Base-by-base conservation (phyloP, 2,329 filamentous ascomycete species). In the Fusarium brevicatenulatum region DNA sequence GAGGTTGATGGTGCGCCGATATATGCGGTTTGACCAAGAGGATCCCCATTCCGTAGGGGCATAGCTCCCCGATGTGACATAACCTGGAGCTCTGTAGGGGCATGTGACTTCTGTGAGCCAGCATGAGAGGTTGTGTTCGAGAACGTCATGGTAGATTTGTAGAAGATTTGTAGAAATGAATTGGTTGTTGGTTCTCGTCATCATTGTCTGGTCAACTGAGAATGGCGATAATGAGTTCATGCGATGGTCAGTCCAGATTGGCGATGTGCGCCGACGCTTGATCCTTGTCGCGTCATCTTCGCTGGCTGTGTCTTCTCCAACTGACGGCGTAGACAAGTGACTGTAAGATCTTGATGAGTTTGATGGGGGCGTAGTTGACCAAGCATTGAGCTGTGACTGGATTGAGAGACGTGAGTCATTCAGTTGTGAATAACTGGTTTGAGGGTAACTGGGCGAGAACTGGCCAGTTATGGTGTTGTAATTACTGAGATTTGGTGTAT, bases 81-180 rank as follows among this genome's bases (percentile, higher is more conserved):
- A 71, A 8, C 65, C 68, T 3, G 68, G 68, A 8, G 70, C 60
- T 61, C 75, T 73, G 42, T 77, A 77, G 6, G 75, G 75, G 19
- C 75, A 77, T 21, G 75, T 77, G 9, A 73, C 73, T 46, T 77
- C 75, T 1, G 75, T 77, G 25, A 77, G 32, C 75, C 75, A 77
- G 30, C 75, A 77, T 4, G 73, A 74, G 9, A 77, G 73, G 25
- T 77, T 77, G 13, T 77, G 73, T 49, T 77, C 75, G 9, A 77
- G 66, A 8, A 77, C 75, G 34, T 77, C 75, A 46, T 77, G 75
- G 23, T 77, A 77, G 5, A 77, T 77, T 37, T 76, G 73, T 3
- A 77, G 54, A 1, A 77, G 63, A 49, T 75, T 77, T 19, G 71
- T 65, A 7, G 75, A 75, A 25, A 77, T 77, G 60, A 70, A 73